Conservation (phyloP, 495 filamentous ascomycete genomes). For the Diplogelasinospora grovesii region DNA sequence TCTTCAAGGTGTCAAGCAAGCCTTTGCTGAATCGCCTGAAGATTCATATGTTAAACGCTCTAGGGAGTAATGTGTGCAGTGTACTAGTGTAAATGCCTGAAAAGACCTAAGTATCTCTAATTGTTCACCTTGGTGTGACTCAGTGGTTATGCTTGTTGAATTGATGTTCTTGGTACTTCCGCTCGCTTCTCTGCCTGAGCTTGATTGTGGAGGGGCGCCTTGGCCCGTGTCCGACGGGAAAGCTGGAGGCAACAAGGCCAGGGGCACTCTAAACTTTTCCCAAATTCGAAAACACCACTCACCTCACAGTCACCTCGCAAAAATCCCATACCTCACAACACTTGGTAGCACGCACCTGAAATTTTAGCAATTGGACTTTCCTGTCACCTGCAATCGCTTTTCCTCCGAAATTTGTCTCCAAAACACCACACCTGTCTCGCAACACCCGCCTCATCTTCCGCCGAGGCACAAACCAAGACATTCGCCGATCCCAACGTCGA, state of each 20-base stretch:
- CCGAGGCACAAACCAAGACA: neutral
- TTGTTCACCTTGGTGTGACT: too few relatives aligned
- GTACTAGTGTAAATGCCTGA: too few relatives aligned
- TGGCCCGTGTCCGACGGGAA: constrained; percentile 15
- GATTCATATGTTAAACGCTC: too few relatives aligned
- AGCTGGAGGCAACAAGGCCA: neutral
- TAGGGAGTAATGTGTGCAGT: too few relatives aligned
- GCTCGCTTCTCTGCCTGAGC: constrained; percentile 20
- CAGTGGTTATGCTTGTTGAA: too few relatives aligned
- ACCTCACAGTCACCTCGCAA: neutral
- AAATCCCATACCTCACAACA: neutral
- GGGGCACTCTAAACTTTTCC: constrained; percentile 5
- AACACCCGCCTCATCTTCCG: neutral
- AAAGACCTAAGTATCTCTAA: too few relatives aligned
- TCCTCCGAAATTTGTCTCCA: neutral
- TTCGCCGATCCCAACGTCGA: neutral
- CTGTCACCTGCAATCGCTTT: neutral
- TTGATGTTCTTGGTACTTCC: constrained; percentile 23
- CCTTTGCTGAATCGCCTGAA: too few relatives aligned
- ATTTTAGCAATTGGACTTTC: neutral
- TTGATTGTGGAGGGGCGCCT: constrained; percentile 5
- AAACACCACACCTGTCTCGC: constrained; percentile 1
- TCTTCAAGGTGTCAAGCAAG: too few relatives aligned
- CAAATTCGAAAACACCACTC: neutral
- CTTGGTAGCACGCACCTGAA: neutral